Base-by-base conservation (phyloP, 2,329 filamentous ascomycete genomes). In the Fusarium paranaense region DNA sequence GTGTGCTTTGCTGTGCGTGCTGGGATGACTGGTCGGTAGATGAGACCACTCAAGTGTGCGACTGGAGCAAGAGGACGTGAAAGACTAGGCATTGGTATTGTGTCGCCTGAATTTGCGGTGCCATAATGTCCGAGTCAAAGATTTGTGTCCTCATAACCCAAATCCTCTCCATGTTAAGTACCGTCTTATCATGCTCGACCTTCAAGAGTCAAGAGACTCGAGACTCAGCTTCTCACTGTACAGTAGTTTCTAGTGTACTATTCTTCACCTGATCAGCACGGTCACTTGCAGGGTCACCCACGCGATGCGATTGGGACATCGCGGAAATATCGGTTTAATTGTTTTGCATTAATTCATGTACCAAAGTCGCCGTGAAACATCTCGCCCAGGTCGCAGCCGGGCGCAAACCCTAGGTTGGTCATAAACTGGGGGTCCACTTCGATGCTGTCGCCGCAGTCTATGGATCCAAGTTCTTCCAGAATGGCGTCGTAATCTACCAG, bases 361-460 rank as follows among this genome's bases (percentile, higher is more conserved):
- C 83, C 82, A 77, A 83, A 86, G 30, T 85, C 83, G 30, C 82
- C 80, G 62, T 80, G 78, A 73, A 82, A 81, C 83, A 90, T 85
- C 72, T 90, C 89, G 0, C 86, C 85, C 59, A 92, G 83, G 66
- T 90, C 90, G 37, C 88, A 87, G 30, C 90, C 90, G 0, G 90
- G 90, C 2, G 87, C 89, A 78, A 92, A 91, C 0, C 91, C 91
- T 22, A 93, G 83, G 74, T 92, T 92, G 52, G 89, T 86, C 90
- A 92, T 91, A 75, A 92, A 92, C 71, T 91, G 89, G 2, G 89
- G 85, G 71, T 91, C 89, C 14, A 86, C 85, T 30, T 89, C 87
- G 52, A 89, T 81, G 38, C 83, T 82, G 62, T 88, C 86, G 1
- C 82, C 81, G 72, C 84, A 86, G 67, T 88, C 86, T 45, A 87